Base-by-base conservation (phyloP, 441 rosid species). In the Brassica hybrid region DNA sequence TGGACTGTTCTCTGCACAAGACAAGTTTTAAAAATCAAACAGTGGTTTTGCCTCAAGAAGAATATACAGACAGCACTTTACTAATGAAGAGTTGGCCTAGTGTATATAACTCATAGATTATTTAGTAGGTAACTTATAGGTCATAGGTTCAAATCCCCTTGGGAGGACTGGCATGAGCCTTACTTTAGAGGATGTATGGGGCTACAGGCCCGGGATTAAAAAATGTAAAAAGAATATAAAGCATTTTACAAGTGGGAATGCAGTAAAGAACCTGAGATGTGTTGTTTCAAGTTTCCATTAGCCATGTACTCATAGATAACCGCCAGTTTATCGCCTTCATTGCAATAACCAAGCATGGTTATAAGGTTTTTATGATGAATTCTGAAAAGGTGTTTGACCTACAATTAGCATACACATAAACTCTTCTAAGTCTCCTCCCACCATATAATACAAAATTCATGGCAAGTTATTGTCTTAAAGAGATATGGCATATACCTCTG, bases 291-390 rank as follows among this genome's bases (percentile, higher is more conserved):
- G 80, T 81, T 81, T 62, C 86, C 88, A 0, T 81, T 83, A 23
- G 86, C 80, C 86, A 86, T 84, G 73, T 61, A 81, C 41, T 86
- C 89, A 27, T 84, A 86, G 6, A 86, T 69, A 30, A 86, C 84
- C 4, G 81, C 86, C 69, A 79, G 45, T 59, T 80, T 73, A 65
- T 65, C 76, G 65, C 73, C 83, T 57, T 86, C 86, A 18, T 86
- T 78, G 72, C 86, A 83, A 18, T 83, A 84, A n/a, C 89, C 89
- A 59, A 81, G 80, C 59, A 86, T 85, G 13, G 77, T 59, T 23
- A 83, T 82, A 65, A 86, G 75, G 65, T 86, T 81, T 38, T 23
- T 72, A 16, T 86, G 86, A 70, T 86, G 89, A 61, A 84, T 85
- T 70, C 81, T 81, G 69, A 79, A 60, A 48, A 85, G 86, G 59